Base-by-base conservation (phyloP, 139 green algal genomes). In the Chlamydomonas schloesseri region DNA sequence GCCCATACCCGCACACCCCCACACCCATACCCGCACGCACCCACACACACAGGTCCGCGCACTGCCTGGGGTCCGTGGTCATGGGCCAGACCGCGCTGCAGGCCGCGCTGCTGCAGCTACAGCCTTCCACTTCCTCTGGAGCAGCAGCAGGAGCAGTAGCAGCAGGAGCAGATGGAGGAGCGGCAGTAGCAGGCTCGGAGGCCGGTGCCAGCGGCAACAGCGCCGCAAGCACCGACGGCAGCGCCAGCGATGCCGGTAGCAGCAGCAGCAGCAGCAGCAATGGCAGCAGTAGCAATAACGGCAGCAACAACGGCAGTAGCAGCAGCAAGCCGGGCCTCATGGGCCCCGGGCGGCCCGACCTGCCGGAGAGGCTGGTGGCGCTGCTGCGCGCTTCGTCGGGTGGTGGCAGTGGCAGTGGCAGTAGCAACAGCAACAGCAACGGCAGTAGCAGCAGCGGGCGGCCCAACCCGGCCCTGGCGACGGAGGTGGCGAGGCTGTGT, bases 41-140 rank as follows among this genome's bases (percentile, higher is more conserved):
- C 31, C 3, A 26, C n/a, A 46, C 67, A 18, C 36, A 0, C 73
- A 81, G 73, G 73, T 71, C 73, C 8, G 55, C 47, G 34, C 73
- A 81, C 73, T 81, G 73, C 73, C 50, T 81, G 53, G 73, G 24
- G 31, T 57, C 26, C 20, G 8, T 81, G 33, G 73, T 81, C 20
- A 81, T 81, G 73, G 73, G 73, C 26, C 73, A 81, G 73, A 33
- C 33, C 13, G 55, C 29, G 34, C 73, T 81, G 55, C 55, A 70
- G 42, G 0, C 5, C 17, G 29, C 28, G 9, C 37, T 83, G 31
- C 29, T 73, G 34, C 77, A 73, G 46, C 42, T 34, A 24, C 20
- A 33, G 29, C n/a, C 9, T n/a, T n/a, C n/a, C n/a, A n/a, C n/a
- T n/a, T n/a, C n/a, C n/a, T n/a, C n/a, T n/a, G n/a, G n/a, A n/a